phyloP scores from a whole-genome alignment of 371 early-diverging fungal genomes.

The Rhizopus stolonifer region DNA sequence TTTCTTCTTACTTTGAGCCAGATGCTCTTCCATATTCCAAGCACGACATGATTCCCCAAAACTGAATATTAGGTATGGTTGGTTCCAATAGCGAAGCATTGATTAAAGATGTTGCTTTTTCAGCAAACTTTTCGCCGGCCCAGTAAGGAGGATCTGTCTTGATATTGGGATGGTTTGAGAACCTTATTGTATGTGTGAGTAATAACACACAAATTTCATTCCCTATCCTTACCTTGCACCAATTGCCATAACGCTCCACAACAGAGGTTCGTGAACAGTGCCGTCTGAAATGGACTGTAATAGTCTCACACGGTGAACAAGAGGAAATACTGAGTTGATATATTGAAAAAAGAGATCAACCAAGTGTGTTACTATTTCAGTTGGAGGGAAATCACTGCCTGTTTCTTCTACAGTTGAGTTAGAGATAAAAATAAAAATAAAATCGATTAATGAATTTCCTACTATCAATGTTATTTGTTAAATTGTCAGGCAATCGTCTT shows the following conservation, averaged over 20 bases:
- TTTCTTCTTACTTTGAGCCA: conserved; percentile 43
- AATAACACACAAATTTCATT: too few relatives aligned
- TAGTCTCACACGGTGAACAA: conserved; percentile 49
- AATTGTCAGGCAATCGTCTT: conserved; percentile 39
- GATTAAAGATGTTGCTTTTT: conserved; percentile 41
- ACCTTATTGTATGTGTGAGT: conserved; percentile 20
- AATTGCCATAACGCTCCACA: conserved; percentile 49
- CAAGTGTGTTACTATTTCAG: conserved; percentile 52
- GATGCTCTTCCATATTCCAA: conserved; percentile 63
- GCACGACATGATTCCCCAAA: conserved; percentile 57
- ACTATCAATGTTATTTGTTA: not conserved
- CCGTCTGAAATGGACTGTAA: conserved; percentile 34
- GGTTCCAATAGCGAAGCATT: conserved; percentile 50
- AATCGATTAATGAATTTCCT: not conserved
- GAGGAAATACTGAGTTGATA: conserved; percentile 54
- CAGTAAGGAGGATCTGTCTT: conserved; percentile 47
- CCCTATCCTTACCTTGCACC: conserved; percentile 36
- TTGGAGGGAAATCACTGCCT: conserved; percentile 38
- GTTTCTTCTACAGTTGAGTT: not conserved
- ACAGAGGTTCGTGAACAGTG: conserved; percentile 36
- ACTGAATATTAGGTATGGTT: conserved; percentile 56
- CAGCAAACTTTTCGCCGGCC: conserved; percentile 47
- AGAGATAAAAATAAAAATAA: not conserved
- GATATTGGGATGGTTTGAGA: conserved; percentile 44
- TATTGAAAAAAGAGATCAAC: conserved; percentile 61